A percentile compares a stretch with the other conserved stretches of the same genome.
Evolutionary conservation across 2,329 filamentous ascomycete species (phyloP).

Genomic region (Curvularia lunata): DNA sequence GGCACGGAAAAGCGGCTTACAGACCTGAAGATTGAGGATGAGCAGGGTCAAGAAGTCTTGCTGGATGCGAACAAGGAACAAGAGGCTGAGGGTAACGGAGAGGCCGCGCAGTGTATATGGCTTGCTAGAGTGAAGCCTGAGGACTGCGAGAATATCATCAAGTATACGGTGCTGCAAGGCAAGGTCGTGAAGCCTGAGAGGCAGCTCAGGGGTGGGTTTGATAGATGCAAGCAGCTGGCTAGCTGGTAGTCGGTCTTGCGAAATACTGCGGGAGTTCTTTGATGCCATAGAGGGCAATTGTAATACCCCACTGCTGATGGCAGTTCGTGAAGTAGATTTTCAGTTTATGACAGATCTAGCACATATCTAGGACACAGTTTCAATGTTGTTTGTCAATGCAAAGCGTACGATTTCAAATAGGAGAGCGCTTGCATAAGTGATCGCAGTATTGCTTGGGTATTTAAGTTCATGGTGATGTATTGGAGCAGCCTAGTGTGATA

Average conservation of each 20-base stretch:
- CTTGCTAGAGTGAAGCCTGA: constrained; percentile 82
- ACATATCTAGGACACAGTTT: not conserved
- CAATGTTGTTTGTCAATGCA: not conserved
- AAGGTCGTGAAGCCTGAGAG: constrained; percentile 89
- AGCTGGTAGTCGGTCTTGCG: constrained; percentile 72
- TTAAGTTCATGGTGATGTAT: not conserved
- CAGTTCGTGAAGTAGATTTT: not conserved
- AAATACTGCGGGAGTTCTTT: not conserved
- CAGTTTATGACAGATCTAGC: not conserved
- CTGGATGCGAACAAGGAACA: constrained; percentile 45
- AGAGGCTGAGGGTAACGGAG: constrained; percentile 43
- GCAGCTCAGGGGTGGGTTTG: constrained; percentile 89
- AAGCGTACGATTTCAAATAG: not conserved
- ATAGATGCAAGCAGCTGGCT: constrained; percentile 76
- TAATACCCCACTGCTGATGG: not conserved
- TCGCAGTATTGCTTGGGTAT: not conserved
- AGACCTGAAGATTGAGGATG: constrained; percentile 48
- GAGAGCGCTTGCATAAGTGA: not conserved
- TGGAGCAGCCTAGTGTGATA: not conserved
- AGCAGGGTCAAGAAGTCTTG: constrained; percentile 46
- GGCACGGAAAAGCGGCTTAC: constrained; percentile 45
- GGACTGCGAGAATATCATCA: constrained; percentile 90
- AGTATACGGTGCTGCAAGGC: constrained; percentile 87
- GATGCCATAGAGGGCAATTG: not conserved
- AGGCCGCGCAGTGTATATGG: constrained; percentile 90